Percentiles rank a stretch among this genome's conserved stretches.
Conservation (phyloP, 495 filamentous ascomycete species). For the Annulohypoxylon maeteangense region DNA sequence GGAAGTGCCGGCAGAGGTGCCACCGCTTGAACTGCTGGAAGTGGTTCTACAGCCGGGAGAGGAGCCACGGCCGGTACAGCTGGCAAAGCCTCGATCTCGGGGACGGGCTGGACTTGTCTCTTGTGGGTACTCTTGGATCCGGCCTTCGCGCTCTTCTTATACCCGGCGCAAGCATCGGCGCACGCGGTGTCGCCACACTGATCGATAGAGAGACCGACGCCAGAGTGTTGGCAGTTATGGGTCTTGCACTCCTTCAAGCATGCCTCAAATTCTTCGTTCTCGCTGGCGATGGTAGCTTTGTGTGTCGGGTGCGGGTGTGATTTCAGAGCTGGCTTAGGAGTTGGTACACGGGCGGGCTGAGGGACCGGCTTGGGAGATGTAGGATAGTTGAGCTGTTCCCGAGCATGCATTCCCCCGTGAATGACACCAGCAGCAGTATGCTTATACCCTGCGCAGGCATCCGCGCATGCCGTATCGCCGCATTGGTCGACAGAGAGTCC, state of each 20-base stretch:
- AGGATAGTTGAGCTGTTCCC: neutral
- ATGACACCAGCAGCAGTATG: neutral
- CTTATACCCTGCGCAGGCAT: neutral
- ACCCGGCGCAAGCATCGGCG: neutral
- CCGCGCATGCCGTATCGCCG: neutral
- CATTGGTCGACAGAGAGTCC: conserved; percentile 19
- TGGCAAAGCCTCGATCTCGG: neutral
- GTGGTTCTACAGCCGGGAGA: neutral
- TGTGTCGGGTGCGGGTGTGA: neutral
- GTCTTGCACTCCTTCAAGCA: conserved; percentile 25
- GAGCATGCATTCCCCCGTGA: neutral
- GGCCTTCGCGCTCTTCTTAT: neutral
- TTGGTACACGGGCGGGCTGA: neutral
- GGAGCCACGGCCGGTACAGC: neutral
- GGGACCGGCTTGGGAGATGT: neutral
- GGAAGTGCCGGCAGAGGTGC: neutral
- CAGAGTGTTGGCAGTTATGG: conserved; percentile 26
- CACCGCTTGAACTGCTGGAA: neutral
- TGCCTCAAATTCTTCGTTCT: neutral
- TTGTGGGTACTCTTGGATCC: neutral
- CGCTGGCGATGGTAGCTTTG: neutral
- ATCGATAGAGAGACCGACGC: conserved; percentile 8
- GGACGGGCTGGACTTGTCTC: neutral
- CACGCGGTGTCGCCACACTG: conserved; percentile 27
- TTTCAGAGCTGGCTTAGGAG: neutral